A percentile compares a stretch with the other conserved stretches of the same genome.
phyloP scores from a whole-genome alignment of 176 grass and related monocot species.

The Oryza glaberrima region DNA sequence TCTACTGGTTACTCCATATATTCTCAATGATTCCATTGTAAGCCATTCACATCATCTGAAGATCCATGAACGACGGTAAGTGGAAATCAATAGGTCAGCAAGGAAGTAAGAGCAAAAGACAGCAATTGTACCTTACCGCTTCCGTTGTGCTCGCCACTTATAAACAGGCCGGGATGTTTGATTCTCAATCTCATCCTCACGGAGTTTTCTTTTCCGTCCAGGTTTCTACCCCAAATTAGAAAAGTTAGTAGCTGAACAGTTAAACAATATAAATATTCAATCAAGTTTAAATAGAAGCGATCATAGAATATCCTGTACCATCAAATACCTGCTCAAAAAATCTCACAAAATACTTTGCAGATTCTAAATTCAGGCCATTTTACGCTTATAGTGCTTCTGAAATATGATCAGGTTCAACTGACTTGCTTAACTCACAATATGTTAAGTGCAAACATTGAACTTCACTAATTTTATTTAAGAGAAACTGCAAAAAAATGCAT shows the following conservation, averaged over 20 bases:
- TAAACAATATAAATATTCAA: background rate
- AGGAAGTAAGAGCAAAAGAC: background rate
- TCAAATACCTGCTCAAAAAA: background rate
- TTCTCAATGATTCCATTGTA: background rate
- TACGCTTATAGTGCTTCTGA: background rate
- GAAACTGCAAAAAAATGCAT: background rate
- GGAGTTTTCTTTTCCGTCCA: conserved; percentile 82
- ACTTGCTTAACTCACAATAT: background rate
- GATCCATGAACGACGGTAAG: background rate
- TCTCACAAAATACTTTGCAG: background rate
- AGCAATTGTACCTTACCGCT: conserved; percentile 47
- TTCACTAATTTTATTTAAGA: background rate
- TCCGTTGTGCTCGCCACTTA: conserved; percentile 85
- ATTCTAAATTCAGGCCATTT: conserved; percentile 19
- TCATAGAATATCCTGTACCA: background rate
- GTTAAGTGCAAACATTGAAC: background rate
- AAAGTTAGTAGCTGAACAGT: conserved; percentile 5
- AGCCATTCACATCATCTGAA: conserved; percentile 29
- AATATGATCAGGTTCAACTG: background rate
- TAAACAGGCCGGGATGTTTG: conserved; percentile 66
- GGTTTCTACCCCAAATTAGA: conserved; percentile 67
- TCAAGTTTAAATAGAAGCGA: conserved; percentile 19
- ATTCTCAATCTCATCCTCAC: conserved; percentile 60
- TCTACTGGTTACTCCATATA: background rate
- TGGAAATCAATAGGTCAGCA: background rate